Evolutionary conservation across 345 rosid genomes (phyloP).

Genomic region (Hypericum perforatum): DNA sequence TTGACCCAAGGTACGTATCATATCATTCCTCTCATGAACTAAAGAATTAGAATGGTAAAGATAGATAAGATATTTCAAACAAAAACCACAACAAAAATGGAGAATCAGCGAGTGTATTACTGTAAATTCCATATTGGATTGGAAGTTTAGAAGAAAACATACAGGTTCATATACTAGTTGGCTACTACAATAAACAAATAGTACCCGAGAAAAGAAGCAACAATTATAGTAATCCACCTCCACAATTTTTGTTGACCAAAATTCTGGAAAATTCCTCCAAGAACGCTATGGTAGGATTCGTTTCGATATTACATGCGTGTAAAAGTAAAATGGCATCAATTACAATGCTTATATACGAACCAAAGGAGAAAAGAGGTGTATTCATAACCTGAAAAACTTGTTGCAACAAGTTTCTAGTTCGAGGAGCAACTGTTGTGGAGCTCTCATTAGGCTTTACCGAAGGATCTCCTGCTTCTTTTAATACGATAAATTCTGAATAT

Average conservation of each 20-base stretch:
- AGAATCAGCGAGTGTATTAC: no score
- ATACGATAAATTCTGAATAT: no score
- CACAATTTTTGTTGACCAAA: constrained; percentile 72
- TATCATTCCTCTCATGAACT: constrained; percentile 71
- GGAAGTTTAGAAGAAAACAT: no score
- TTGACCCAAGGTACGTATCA: constrained; percentile 51
- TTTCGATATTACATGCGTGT: constrained; percentile 70
- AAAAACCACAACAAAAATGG: constrained; percentile 3
- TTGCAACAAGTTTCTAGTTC: no score
- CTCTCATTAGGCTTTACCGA: constrained; percentile 61
- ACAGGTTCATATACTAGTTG: constrained; percentile 3
- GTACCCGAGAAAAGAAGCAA: constrained; percentile 4
- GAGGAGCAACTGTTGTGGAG: constrained; percentile 63
- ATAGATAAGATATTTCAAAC: constrained; percentile 13
- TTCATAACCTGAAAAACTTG: no score
- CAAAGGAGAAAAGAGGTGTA: no score
- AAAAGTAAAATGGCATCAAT: constrained; percentile 15
- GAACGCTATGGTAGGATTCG: constrained; percentile 43
- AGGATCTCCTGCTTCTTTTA: no score
- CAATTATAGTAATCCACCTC: constrained; percentile 48
- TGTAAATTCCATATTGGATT: no score
- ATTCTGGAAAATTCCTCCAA: constrained; percentile 58
- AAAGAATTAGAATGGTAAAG: constrained; percentile 24
- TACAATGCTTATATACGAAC: no score
- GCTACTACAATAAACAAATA: constrained; percentile 1